Percentiles rank a stretch among this genome's conserved stretches.
Conservation (phyloP, 768 basidiomycete species). For the Mycena galericulata region DNA sequence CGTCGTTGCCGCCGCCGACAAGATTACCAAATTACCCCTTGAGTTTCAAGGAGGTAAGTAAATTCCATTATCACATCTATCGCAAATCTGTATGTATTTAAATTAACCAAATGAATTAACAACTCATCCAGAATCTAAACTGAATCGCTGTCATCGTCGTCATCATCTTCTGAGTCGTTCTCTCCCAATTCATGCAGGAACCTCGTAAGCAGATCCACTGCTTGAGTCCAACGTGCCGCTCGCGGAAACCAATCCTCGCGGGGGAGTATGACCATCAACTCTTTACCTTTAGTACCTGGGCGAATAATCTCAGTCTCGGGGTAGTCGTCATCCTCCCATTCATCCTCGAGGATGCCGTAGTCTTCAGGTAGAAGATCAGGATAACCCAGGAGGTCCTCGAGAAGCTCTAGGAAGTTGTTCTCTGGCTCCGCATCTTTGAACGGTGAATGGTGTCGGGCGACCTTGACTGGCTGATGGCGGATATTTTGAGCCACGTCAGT, state of each 20-base stretch:
- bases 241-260: constrained; percentile 13
- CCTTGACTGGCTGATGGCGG: constrained; percentile 21
- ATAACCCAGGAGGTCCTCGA: not conserved
- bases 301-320: constrained; percentile 4
- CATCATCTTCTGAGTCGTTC: too few relatives aligned
- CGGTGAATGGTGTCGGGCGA: constrained; percentile 7
- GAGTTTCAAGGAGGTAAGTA: too few relatives aligned
- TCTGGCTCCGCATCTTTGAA: not conserved
- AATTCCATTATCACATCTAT: too few relatives aligned
- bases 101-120: not conserved
- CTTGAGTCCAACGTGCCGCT: constrained; percentile 9
- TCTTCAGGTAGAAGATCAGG: constrained; percentile 6
- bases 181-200: not conserved
- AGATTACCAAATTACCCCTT: too few relatives aligned
- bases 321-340: constrained; percentile 29
- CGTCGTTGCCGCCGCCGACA: too few relatives aligned
- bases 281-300: constrained; percentile 16
- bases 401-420: not conserved
- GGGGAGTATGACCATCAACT: constrained; percentile 1
- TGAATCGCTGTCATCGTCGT: too few relatives aligned
- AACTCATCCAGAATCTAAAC: not conserved
- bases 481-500: constrained; percentile 1
- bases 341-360: constrained; percentile 15
- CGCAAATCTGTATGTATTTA: not conserved
- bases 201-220: constrained; percentile 3